phyloP scores from a whole-genome alignment of 2,329 filamentous ascomycete species.

The Atkinsonella hypoxylon region DNA sequence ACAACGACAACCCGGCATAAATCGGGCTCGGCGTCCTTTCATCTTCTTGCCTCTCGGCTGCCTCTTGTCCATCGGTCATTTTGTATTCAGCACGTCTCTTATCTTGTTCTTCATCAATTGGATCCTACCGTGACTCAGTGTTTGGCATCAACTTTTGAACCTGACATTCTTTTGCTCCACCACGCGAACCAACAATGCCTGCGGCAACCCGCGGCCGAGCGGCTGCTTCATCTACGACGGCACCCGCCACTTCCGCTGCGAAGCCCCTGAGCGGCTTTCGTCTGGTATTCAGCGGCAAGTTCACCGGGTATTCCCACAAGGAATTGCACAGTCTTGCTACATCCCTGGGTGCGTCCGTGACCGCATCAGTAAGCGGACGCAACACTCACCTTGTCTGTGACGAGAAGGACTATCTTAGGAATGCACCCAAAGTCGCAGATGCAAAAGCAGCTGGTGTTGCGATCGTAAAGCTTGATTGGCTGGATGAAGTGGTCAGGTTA shows the following conservation, averaged over 20 bases:
- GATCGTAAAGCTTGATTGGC: slow-evolving; percentile 50
- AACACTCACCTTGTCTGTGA: slow-evolving; percentile 48
- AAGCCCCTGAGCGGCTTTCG: slow-evolving; percentile 33
- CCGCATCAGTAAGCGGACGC: slow-evolving; percentile 33
- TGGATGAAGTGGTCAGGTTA: slow-evolving; percentile 37
- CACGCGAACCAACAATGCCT: neutral
- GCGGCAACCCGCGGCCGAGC: slow-evolving; percentile 3
- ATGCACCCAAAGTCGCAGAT: slow-evolving; percentile 38
- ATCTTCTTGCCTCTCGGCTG: neutral
- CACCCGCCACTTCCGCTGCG: slow-evolving; percentile 6
- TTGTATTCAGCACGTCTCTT: too few relatives aligned
- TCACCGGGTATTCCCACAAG: slow-evolving; percentile 41
- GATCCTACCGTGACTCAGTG: too few relatives aligned
- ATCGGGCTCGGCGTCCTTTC: neutral
- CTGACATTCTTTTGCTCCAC: neutral
- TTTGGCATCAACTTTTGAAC: too few relatives aligned
- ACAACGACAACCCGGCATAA: too few relatives aligned
- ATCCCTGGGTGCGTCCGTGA: slow-evolving; percentile 36
- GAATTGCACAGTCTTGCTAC: slow-evolving; percentile 33
- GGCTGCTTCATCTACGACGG: slow-evolving; percentile 7
- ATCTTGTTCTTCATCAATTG: too few relatives aligned
- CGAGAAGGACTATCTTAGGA: slow-evolving; percentile 36
- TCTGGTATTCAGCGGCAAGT: slow-evolving; percentile 49
- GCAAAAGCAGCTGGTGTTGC: slow-evolving; percentile 34
- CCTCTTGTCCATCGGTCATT: too few relatives aligned